phyloP scores from a whole-genome alignment of 108 stramenopile genomes.

The Conticribra weissflogii region DNA sequence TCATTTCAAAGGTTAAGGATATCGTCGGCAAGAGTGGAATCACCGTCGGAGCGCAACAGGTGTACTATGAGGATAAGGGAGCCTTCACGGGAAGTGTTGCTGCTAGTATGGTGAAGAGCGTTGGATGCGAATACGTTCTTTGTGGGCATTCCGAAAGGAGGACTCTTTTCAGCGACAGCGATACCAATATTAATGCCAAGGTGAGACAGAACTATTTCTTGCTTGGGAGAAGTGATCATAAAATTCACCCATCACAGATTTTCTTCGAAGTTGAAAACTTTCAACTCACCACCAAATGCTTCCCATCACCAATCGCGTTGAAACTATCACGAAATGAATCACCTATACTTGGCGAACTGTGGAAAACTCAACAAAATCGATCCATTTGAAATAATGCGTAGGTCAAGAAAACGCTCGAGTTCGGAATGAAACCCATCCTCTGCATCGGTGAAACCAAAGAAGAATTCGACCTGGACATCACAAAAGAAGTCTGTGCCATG shows the following conservation, averaged over 20 bases:
- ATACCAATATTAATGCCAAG: constrained; percentile 61
- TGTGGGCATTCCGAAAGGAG: constrained; percentile 79
- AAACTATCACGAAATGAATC: too few species aligned
- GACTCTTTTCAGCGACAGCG: constrained; percentile 60
- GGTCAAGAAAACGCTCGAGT: constrained; percentile 42
- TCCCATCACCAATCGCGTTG: too few species aligned
- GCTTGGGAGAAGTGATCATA: too few species aligned
- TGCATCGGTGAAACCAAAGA: constrained; percentile 79
- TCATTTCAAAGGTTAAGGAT: constrained; percentile 58
- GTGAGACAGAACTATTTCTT: constrained; percentile 16
- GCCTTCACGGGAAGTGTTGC: constrained; percentile 87
- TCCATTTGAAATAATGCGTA: background rate
- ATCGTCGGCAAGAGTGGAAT: constrained; percentile 65
- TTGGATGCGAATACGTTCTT: constrained; percentile 70
- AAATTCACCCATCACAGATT: too few species aligned
- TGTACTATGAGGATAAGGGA: constrained; percentile 64
- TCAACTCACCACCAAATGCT: too few species aligned
- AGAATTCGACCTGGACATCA: constrained; percentile 59
- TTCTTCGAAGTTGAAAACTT: too few species aligned
- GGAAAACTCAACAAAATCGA: constrained; percentile 10
- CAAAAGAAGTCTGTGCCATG: constrained; percentile 54
- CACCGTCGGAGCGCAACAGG: constrained; percentile 79
- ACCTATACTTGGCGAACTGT: too few species aligned
- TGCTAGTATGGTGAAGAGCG: constrained; percentile 69
- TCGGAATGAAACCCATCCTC: constrained; percentile 65